Evolutionary conservation across 148 eudicot species (phyloP).

Genomic region (Polygonum maritimum): DNA sequence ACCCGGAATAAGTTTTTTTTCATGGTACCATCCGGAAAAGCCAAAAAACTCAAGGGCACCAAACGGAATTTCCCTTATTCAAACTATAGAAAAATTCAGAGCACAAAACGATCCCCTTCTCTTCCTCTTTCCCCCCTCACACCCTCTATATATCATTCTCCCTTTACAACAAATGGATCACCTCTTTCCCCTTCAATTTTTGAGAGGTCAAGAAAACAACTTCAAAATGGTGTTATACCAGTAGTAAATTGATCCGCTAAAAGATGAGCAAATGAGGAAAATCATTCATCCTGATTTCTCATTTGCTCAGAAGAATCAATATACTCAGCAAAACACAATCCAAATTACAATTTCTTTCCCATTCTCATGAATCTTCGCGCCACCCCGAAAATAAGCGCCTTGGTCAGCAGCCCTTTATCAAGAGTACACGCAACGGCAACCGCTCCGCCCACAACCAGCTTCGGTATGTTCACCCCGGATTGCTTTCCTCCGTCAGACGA

Average conservation of each 20-base stretch:
- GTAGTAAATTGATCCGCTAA: neutral
- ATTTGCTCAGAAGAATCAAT: neutral
- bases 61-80: too few relatives aligned
- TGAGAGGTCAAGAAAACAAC: neutral
- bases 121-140: too few relatives aligned
- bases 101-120: too few relatives aligned
- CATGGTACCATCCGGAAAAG: too few relatives aligned
- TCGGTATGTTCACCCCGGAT: constrained; percentile 45
- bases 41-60: too few relatives aligned
- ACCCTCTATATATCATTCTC: too few relatives aligned
- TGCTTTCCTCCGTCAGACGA: constrained; percentile 25
- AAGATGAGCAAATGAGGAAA: neutral
- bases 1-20: too few relatives aligned
- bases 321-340: neutral
- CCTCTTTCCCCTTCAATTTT: too few relatives aligned
- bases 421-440: constrained; percentile 60
- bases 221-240: neutral
- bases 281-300: neutral
- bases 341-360: constrained; percentile 30
- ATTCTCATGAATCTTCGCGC: constrained; percentile 53
- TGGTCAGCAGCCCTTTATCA: constrained; percentile 66
- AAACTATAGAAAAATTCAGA: too few relatives aligned
- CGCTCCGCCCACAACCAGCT: constrained; percentile 66
- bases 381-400: constrained; percentile 54
- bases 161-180: too few relatives aligned